These are phyloP conservation scores for Lichtheimia hyalospora DNA, from an alignment of 371 early-diverging fungal genomes.

Conservation along the genomic window DNA sequence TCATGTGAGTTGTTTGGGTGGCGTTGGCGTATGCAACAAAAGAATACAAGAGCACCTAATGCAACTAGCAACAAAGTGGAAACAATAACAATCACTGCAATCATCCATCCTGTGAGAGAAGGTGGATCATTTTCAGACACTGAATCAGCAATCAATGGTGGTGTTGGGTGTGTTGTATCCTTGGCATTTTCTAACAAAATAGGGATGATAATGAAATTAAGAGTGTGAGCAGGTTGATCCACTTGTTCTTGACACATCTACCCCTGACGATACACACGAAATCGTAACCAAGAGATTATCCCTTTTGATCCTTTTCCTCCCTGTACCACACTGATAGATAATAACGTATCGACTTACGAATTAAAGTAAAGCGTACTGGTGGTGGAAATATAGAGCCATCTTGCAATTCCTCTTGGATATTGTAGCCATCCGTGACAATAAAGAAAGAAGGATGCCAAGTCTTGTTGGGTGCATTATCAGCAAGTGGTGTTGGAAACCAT, in stretches of 20 bases:
- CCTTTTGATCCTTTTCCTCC: not conserved
- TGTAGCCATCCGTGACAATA: conserved; percentile 21
- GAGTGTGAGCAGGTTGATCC: too few relatives aligned
- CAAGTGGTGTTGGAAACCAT: conserved; percentile 27
- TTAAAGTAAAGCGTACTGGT: conserved; percentile 32
- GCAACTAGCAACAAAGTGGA: conserved; percentile 26
- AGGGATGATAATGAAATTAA: too few relatives aligned
- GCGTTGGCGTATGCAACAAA: conserved; percentile 24
- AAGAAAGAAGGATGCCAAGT: conserved; percentile 30
- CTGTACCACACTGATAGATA: not conserved
- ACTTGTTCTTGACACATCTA: too few relatives aligned
- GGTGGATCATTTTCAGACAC: not conserved
- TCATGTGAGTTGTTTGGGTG: conserved; percentile 15
- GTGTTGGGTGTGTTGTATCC: conserved; percentile 16
- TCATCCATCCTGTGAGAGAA: conserved; percentile 33
- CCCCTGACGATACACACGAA: too few relatives aligned
- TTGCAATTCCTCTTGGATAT: conserved; percentile 28
- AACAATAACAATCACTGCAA: conserved; percentile 40
- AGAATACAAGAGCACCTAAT: conserved; percentile 12
- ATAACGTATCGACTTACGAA: conserved; percentile 23
- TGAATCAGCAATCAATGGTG: not conserved
- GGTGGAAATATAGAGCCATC: conserved; percentile 17
- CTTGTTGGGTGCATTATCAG: conserved; percentile 21
- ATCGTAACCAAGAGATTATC: not conserved
- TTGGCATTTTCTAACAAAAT: conserved; percentile 26